phyloP scores from a whole-genome alignment of 495 filamentous ascomycete species.

The Xylaria acuta region DNA sequence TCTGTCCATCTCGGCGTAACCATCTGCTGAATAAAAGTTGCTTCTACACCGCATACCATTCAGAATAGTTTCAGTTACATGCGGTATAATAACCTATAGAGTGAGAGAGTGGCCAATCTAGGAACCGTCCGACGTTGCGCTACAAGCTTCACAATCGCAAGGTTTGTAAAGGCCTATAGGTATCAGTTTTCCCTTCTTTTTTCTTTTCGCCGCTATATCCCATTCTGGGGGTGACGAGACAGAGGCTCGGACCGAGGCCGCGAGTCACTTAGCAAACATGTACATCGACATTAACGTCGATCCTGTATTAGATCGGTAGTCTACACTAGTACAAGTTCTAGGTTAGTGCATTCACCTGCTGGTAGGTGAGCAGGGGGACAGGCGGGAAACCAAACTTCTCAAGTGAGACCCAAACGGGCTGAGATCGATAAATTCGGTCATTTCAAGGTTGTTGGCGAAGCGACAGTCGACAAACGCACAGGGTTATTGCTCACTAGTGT shows the following conservation, averaged over 20 bases:
- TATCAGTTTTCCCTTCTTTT: too few species aligned
- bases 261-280: neutral
- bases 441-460: neutral
- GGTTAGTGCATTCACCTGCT: neutral
- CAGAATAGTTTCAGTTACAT: neutral
- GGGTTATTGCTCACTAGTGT: neutral
- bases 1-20: neutral
- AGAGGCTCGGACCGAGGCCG: constrained; percentile 20
- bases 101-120: neutral
- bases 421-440: neutral
- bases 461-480: constrained; percentile 1
- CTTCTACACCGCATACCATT: neutral
- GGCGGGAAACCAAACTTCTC: neutral
- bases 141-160: too few species aligned
- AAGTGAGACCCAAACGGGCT: neutral
- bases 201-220: neutral
- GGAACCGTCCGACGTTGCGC: too few species aligned
- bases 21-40: neutral
- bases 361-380: neutral
- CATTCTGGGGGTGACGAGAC: too few species aligned
- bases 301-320: neutral
- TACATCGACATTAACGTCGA: neutral
- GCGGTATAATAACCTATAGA: neutral
- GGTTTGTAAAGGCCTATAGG: neutral
- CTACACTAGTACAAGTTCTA: neutral